A percentile compares a stretch with the other conserved stretches of the same genome.
Evolutionary conservation across 305 asterid species (phyloP).

Genomic region (Fraxinus greggii): DNA sequence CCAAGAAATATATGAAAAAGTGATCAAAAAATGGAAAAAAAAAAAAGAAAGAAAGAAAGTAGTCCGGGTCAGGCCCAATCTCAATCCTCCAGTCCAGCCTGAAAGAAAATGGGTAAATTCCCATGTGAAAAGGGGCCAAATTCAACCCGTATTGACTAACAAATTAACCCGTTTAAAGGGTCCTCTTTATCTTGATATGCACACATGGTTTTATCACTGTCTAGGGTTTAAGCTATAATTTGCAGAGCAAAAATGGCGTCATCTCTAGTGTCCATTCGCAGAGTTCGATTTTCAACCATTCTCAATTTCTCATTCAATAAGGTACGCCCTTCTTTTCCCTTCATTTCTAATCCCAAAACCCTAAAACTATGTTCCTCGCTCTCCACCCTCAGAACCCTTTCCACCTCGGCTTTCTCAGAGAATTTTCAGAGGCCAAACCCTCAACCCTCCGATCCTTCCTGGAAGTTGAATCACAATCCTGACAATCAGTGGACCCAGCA

Average conservation of each 20-base stretch:
- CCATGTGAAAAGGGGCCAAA: neutral
- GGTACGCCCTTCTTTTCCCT: conserved; percentile 34
- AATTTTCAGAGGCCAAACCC: conserved; percentile 27
- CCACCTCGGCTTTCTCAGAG: conserved; percentile 46
- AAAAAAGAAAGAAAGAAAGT: too few relatives aligned
- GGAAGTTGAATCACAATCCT: conserved; percentile 32
- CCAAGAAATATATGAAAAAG: too few relatives aligned
- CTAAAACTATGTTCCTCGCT: conserved; percentile 26
- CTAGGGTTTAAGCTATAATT: conserved; percentile 39
- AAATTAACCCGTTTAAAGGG: neutral
- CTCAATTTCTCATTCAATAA: conserved; percentile 24
- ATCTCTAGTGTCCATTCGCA: conserved; percentile 46
- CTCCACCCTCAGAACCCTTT: conserved; percentile 33
- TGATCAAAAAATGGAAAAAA: too few relatives aligned
- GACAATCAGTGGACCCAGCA: conserved; percentile 21
- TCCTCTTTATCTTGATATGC: neutral
- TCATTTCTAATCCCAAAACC: conserved; percentile 38
- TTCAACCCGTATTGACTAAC: neutral
- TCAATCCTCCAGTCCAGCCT: neutral
- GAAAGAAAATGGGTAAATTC: neutral
- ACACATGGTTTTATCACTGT: neutral
- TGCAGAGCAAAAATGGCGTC: conserved; percentile 44
- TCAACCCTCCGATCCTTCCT: conserved; percentile 34
- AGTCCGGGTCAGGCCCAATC: neutral
- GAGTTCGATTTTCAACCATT: conserved; percentile 39